Conservation (phyloP, 352 stramenopile species). For the Globisporangium uncinulatum region DNA sequence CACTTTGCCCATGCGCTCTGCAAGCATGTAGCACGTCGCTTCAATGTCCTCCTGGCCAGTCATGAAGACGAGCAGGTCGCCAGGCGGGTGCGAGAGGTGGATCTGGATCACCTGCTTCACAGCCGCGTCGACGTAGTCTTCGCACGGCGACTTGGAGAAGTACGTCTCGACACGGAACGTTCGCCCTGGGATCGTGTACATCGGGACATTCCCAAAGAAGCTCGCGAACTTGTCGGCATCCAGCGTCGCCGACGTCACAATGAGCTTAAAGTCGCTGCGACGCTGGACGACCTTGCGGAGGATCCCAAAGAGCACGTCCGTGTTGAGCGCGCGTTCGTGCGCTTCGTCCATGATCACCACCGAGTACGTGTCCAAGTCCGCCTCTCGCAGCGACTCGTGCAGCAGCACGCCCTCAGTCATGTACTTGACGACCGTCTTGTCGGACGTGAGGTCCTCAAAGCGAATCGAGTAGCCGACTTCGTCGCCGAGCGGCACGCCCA, state of each 20-base stretch:
- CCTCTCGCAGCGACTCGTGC: conserved; percentile 91
- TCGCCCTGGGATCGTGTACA: conserved; percentile 95
- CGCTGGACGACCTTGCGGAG: conserved; percentile 88
- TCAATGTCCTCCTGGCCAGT: conserved; percentile 99
- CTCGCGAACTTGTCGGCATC: conserved; percentile 95
- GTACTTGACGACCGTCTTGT: conserved; percentile 98
- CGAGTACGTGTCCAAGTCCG: conserved; percentile 84
- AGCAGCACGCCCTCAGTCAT: conserved; percentile 91
- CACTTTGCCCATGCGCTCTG: conserved; percentile 93
- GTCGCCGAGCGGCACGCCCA: conserved; percentile 90
- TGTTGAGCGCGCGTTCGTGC: conserved; percentile 93
- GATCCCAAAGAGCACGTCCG: conserved; percentile 93
- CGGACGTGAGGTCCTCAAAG: conserved; percentile 92
- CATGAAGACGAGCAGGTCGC: conserved; percentile 99
- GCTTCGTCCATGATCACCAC: conserved; percentile 94
- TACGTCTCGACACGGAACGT: conserved; percentile 84
- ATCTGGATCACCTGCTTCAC: conserved; percentile 98
- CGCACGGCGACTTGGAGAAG: conserved; percentile 91
- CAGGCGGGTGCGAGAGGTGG: conserved; percentile 94
- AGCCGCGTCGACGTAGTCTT: conserved; percentile 98
- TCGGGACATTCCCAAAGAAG: conserved; percentile 97
- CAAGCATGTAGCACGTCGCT: conserved; percentile 91
- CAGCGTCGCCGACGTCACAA: conserved; percentile 96
- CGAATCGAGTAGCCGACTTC: conserved; percentile 92
- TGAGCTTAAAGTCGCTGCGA: conserved; percentile 88